Evolutionary conservation across 148 eudicot species (phyloP).

Genomic region (Rhododendron ovatum): DNA sequence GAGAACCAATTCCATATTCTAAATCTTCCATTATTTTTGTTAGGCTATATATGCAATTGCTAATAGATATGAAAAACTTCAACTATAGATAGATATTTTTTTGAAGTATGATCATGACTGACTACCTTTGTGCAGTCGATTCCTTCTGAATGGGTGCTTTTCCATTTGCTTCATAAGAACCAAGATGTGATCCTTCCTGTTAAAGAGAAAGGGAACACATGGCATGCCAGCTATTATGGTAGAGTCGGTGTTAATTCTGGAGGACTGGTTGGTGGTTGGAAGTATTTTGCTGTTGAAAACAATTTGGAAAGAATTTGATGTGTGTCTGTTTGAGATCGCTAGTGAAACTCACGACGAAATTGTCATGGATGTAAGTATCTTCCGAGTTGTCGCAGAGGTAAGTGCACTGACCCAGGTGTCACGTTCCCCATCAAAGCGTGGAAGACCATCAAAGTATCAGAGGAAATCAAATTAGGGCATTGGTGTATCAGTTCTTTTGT

Average conservation of each 20-base stretch:
- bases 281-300: neutral
- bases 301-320: conserved; percentile 31
- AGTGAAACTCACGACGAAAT: neutral
- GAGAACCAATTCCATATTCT: neutral
- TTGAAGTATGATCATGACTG: neutral
- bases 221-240: conserved; percentile 19
- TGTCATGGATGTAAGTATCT: conserved; percentile 37
- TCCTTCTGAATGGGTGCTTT: conserved; percentile 31
- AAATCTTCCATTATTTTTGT: neutral
- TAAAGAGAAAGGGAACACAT: conserved; percentile 17
- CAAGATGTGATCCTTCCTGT: conserved; percentile 27
- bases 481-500: neutral
- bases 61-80: neutral
- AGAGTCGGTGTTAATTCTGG: neutral
- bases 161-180: conserved; percentile 7
- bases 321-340: conserved; percentile 38
- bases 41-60: neutral
- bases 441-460: neutral
- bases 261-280: conserved; percentile 31
- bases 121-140: conserved; percentile 19
- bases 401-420: conserved; percentile 2
- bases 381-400: conserved; percentile 34
- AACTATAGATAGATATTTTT: neutral
- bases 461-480: neutral
- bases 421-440: neutral